Conservation (phyloP, 1,284 basidiomycete species). For the Microbotryomycetes sp. region DNA sequence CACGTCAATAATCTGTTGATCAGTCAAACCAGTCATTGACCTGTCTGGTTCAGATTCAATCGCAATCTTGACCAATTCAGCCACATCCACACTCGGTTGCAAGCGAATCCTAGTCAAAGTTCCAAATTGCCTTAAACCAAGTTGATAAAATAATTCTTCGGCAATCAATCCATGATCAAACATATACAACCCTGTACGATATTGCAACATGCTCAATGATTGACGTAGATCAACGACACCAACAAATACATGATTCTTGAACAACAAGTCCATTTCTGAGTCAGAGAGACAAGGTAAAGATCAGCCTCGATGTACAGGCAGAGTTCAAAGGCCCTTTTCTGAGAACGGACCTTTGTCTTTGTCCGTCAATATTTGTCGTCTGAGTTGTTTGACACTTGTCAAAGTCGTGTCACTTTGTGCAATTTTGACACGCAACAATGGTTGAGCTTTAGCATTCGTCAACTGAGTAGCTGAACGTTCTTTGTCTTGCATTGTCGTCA, state of each 20-base stretch:
- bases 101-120: constrained; percentile 67
- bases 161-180: constrained; percentile 75
- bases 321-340: too few species aligned
- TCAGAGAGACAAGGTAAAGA: too few species aligned
- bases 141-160: constrained; percentile 92
- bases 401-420: constrained; percentile 72
- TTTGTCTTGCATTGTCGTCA: neutral
- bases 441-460: constrained; percentile 3
- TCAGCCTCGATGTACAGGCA: too few species aligned
- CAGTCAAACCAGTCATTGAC: constrained; percentile 38
- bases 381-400: constrained; percentile 66
- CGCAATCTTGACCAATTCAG: constrained; percentile 66
- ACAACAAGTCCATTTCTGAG: constrained; percentile 70
- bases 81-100: constrained; percentile 71
- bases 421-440: constrained; percentile 47
- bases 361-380: constrained; percentile 55
- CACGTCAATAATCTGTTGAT: constrained; percentile 62
- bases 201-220: constrained; percentile 76
- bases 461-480: constrained; percentile 32
- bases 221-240: constrained; percentile 76
- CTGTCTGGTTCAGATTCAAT: constrained; percentile 59
- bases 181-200: constrained; percentile 80
- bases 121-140: constrained; percentile 87
- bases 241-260: constrained; percentile 84
- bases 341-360: constrained; percentile 61